These are phyloP conservation scores for Aspergillus sp. DNA, from an alignment of 2,329 filamentous ascomycete species.

Conservation along the genomic window DNA sequence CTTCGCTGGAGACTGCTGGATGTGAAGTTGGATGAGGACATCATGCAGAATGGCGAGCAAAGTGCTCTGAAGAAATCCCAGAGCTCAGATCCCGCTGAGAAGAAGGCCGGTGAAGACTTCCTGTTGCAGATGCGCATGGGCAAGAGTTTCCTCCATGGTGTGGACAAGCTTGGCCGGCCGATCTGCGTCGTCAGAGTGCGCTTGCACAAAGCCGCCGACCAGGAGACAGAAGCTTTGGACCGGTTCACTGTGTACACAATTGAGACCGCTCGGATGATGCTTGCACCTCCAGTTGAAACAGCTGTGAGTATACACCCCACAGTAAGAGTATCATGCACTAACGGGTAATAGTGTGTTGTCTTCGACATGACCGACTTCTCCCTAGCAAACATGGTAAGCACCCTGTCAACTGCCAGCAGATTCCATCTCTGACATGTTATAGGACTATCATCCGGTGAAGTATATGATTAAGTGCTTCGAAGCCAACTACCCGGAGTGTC, in stretches of 20 bases:
- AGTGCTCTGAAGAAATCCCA: constrained; percentile 63
- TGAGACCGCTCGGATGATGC: constrained; percentile 84
- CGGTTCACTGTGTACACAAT: constrained; percentile 91
- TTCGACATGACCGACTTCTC: constrained; percentile 97
- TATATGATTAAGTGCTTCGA: constrained; percentile 99
- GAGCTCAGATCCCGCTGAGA: constrained; percentile 60
- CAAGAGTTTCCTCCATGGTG: constrained; percentile 88
- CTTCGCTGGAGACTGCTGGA: constrained; percentile 87
- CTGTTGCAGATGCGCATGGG: constrained; percentile 81
- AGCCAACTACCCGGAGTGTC: constrained; percentile 93
- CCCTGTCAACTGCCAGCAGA: neutral
- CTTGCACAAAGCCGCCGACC: constrained; percentile 78
- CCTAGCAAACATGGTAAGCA: constrained; percentile 83
- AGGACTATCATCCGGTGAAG: constrained; percentile 93
- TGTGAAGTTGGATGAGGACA: constrained; percentile 84
- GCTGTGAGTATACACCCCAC: constrained; percentile 64
- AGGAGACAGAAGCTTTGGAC: constrained; percentile 79
- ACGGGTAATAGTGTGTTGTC: constrained; percentile 68
- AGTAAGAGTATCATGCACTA: constrained; percentile 19
- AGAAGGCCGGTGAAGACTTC: constrained; percentile 75
- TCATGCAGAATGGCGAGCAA: constrained; percentile 76
- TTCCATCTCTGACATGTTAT: constrained; percentile 1
- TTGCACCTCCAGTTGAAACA: constrained; percentile 81
- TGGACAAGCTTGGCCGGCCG: constrained; percentile 80
- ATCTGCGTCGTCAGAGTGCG: constrained; percentile 84